Conservation (phyloP, 2,329 filamentous ascomycete genomes). For the Clarireedia monteithiana region DNA sequence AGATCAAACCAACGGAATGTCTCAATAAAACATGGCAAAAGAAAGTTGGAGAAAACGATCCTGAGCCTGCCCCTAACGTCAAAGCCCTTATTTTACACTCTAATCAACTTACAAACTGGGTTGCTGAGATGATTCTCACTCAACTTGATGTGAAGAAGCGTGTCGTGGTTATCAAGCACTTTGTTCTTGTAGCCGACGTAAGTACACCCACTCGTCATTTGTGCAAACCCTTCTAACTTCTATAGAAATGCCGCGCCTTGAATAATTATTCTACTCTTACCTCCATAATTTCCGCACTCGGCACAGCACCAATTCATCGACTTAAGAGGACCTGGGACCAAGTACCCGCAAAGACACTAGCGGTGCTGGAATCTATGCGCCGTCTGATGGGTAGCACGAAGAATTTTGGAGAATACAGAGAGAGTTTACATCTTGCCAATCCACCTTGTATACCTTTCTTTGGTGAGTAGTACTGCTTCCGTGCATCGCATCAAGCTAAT, state of each 20-base stretch:
- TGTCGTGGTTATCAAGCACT: constrained; percentile 97
- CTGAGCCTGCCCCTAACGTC: constrained; percentile 85
- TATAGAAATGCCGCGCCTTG: constrained; percentile 79
- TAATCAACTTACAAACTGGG: constrained; percentile 98
- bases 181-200: constrained; percentile 92
- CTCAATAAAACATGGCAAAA: constrained; percentile 99
- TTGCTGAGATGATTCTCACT: constrained; percentile 95
- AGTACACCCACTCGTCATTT: constrained; percentile 31
- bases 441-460: constrained; percentile 98
- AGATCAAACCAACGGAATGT: constrained; percentile 93
- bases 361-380: constrained; percentile 81
- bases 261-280: constrained; percentile 98
- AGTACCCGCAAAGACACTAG: constrained; percentile 76
- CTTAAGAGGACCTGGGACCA: constrained; percentile 91
- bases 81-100: constrained; percentile 96
- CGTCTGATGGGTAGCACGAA: constrained; percentile 94
- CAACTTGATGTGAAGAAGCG: constrained; percentile 93
- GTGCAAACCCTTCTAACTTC: constrained; percentile 21
- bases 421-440: constrained; percentile 84
- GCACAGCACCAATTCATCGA: constrained; percentile 89
- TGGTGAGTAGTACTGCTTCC: constrained; percentile 47
- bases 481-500: constrained; percentile 9
- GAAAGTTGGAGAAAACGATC: constrained; percentile 73
- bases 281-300: constrained; percentile 92
- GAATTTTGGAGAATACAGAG: constrained; percentile 96